phyloP scores from a whole-genome alignment of 305 asterid genomes.

The Fraxinus velutina region DNA sequence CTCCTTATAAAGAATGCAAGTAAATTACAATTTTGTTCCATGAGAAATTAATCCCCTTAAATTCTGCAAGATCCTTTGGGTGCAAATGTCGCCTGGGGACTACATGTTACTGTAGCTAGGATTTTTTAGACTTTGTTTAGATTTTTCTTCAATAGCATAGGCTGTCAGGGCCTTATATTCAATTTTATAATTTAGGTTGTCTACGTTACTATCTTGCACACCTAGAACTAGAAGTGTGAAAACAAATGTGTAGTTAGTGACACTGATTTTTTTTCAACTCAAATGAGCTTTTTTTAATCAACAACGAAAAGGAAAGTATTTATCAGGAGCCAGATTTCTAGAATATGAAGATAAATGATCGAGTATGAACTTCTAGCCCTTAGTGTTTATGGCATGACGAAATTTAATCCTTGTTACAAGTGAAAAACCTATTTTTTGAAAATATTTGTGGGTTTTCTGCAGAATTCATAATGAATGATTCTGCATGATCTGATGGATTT shows the following conservation, averaged over 20 bases:
- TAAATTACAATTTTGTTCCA: not conserved
- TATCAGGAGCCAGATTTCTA: not conserved
- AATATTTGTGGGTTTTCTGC: not conserved
- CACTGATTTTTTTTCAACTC: not conserved
- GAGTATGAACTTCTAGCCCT: not conserved
- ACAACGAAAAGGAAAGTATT: not conserved
- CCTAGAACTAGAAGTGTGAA: not conserved
- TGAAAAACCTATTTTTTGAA: not conserved
- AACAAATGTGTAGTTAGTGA: not conserved
- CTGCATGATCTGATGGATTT: not conserved
- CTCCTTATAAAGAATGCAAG: constrained; percentile 24
- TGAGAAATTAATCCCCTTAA: constrained; percentile 31
- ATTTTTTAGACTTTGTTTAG: not conserved
- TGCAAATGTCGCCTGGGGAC: constrained; percentile 28
- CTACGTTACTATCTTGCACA: not conserved
- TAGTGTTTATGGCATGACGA: not conserved
- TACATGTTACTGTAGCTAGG: constrained; percentile 14
- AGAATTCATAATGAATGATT: not conserved
- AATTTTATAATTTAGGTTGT: not conserved
- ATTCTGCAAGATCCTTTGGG: constrained; percentile 45
- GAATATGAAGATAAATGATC: not conserved
- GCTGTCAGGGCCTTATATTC: not conserved
- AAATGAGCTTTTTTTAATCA: not conserved
- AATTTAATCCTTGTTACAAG: not conserved
- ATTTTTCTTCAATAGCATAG: not conserved